Evolutionary conservation across 139 green algal genomes (phyloP), one percentile per base, ranked within the genome.

Genomic region (Chlorella sp.): DNA sequence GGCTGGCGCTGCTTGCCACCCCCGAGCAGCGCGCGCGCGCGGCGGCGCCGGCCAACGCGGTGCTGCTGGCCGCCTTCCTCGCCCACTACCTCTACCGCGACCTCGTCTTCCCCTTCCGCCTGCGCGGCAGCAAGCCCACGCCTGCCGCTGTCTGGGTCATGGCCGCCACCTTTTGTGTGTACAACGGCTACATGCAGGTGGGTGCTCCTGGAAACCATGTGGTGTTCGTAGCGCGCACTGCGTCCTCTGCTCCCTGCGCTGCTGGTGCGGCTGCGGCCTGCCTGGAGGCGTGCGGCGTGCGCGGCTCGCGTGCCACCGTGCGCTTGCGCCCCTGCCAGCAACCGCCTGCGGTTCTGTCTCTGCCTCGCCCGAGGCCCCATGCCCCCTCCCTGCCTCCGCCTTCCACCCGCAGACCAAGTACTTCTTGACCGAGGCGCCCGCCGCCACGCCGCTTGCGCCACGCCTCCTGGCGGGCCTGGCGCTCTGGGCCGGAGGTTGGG

Each of bases 161-260:
- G 75, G 72, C 72, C 31, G 40, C 82, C 0, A 21, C 77, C 7
- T 95, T 94, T 76, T 94, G 88, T 64, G 19, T 84, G 5, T 92
- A 84, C 77, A 95, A 95, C 65, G 91, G 89, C 12, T 91, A 85
- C 56, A 53, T 94, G 69, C 91, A 94, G 89, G 87, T 81, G 53
- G 25, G 63, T 38, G 14, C 8, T n/a, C n/a, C n/a, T n/a, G n/a
- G n/a, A n/a, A n/a, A n/a, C n/a, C n/a, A n/a, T n/a, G n/a, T n/a
- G n/a, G n/a, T n/a, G n/a, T n/a, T n/a, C n/a, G n/a, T n/a, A n/a
- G n/a, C n/a, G n/a, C n/a, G n/a, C n/a, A n/a, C n/a, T n/a, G n/a
- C n/a, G n/a, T n/a, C n/a, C n/a, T n/a, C n/a, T n/a, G n/a, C n/a
- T n/a, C n/a, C n/a, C n/a, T n/a, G n/a, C n/a, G n/a, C n/a, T n/a